Evolutionary conservation across 352 stramenopile species (phyloP), one percentile per base, ranked within the genome.

Genomic region (Pythium utonaiense): DNA sequence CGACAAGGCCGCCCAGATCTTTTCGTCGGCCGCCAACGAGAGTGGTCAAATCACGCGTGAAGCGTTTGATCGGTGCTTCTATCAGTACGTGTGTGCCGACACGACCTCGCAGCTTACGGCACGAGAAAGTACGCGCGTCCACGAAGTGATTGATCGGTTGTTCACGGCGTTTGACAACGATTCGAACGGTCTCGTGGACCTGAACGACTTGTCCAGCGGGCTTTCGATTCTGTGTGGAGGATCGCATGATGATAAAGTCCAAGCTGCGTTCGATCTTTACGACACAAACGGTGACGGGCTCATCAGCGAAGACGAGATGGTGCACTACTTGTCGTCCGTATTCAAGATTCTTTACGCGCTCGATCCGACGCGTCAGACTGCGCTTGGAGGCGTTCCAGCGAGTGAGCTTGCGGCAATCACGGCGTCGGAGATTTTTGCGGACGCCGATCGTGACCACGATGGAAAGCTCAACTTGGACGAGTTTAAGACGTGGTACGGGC

Each of bases 231-330:
- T 93, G 28, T 93, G 83, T 24, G 75, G 77, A 17, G 77, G 73
- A 17, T 74, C 55, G 48, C 78, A 71, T 10, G 78, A 93, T 48
- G 73, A 74, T 4, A 95, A 90, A 31, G 77, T 93, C 19, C 60
- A 81, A 34, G 78, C 81, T 6, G 87, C 83, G 1, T 95, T 96
- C 62, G 81, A 91, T 55, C 68, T 95, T 21, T 95, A 94, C 41
- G 88, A 96, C 64, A 77, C 68, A 22, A 88, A 96, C 63, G 74
- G 73, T 14, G 86, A 96, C 49, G 89, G 89, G 2, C 72, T 91
- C 33, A 93, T 96, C 53, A 89, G 78, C 8, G 66, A 88, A 58
- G 78, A 89, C 3, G 87, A 96, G 53, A 93, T 96, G 86, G 74
- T 73, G 8, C 78, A 89, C 65, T 96, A 96, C 57, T 69, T 96